Percentiles rank a stretch among this genome's conserved stretches.
Evolutionary conservation across 2,329 filamentous ascomycete genomes (phyloP).

Genomic region (Neophaeococcomyces mojaviensis): DNA sequence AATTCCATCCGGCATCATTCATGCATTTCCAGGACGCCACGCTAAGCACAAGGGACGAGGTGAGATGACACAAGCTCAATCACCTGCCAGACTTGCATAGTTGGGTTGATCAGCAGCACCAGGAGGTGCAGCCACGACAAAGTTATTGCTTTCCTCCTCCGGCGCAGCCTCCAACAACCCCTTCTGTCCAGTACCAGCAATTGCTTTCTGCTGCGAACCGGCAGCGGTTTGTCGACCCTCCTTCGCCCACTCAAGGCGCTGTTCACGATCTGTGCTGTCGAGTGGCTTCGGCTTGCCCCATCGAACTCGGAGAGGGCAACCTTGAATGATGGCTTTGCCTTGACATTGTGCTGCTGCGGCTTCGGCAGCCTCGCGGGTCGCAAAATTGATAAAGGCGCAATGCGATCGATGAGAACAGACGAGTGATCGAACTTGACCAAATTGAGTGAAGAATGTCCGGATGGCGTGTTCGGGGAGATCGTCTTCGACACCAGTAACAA

Average conservation of each 20-base stretch:
- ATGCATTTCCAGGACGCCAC: conserved; percentile 15
- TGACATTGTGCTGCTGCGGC: conserved; percentile 76
- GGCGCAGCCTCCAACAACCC: conserved; percentile 37
- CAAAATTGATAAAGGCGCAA: conserved; percentile 93
- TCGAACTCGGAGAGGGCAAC: conserved; percentile 79
- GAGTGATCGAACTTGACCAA: conserved; percentile 83
- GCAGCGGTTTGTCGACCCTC: conserved; percentile 61
- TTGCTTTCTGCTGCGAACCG: conserved; percentile 31
- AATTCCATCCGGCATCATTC: not conserved
- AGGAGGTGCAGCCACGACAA: conserved; percentile 66
- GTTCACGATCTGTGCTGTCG: conserved; percentile 82
- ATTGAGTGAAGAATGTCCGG: conserved; percentile 79
- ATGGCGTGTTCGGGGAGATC: conserved; percentile 89
- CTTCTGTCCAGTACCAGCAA: conserved; percentile 24
- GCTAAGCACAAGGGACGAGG: conserved; percentile 27
- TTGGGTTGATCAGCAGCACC: conserved; percentile 67
- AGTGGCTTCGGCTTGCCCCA: conserved; percentile 92
- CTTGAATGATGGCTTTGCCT: conserved; percentile 80
- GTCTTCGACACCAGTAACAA: conserved; percentile 91
- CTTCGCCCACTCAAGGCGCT: conserved; percentile 70
- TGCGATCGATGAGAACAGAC: conserved; percentile 96
- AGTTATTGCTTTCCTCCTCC: conserved; percentile 27
- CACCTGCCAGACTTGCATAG: conserved; percentile 78
- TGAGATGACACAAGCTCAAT: conserved; percentile 42
- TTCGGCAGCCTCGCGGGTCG: conserved; percentile 76